Conservation (phyloP, 169 alveolate species). For the Blepharisma undulans region DNA sequence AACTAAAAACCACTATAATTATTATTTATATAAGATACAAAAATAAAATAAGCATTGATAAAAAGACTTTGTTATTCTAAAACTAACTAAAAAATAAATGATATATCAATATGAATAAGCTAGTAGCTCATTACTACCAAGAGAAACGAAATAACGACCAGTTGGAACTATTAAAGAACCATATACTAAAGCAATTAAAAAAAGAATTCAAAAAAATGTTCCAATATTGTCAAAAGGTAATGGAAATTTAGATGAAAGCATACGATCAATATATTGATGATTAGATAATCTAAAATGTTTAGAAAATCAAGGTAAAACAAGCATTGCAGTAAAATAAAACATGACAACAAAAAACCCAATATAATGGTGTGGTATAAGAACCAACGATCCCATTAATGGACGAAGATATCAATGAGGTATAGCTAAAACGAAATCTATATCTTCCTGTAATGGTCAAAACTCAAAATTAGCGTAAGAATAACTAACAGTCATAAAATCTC, state of each 20-base stretch:
- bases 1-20: too few species aligned
- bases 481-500: neutral
- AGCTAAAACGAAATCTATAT: slow-evolving; percentile 28
- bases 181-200: neutral
- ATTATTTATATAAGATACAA: too few species aligned
- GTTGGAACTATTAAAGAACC: slow-evolving; percentile 11
- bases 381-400: slow-evolving; percentile 29
- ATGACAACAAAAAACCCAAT: slow-evolving; percentile 1
- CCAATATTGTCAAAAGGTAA: neutral
- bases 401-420: slow-evolving; percentile 29
- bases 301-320: slow-evolving; percentile 25
- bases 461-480: slow-evolving; percentile 11
- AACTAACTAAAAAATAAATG: neutral
- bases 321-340: neutral
- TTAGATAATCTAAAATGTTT: too few species aligned
- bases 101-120: slow-evolving; percentile 2
- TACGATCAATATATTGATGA: too few species aligned
- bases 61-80: too few species aligned
- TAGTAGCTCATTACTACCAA: slow-evolving; percentile 18
- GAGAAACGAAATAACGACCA: slow-evolving; percentile 1
- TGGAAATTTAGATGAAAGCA: neutral
- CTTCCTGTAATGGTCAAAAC: slow-evolving; percentile 14
- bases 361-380: slow-evolving; percentile 36
- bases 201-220: neutral
- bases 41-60: too few species aligned